phyloP scores from a whole-genome alignment of 352 stramenopile species.

The Phytophthora cryptogea region DNA sequence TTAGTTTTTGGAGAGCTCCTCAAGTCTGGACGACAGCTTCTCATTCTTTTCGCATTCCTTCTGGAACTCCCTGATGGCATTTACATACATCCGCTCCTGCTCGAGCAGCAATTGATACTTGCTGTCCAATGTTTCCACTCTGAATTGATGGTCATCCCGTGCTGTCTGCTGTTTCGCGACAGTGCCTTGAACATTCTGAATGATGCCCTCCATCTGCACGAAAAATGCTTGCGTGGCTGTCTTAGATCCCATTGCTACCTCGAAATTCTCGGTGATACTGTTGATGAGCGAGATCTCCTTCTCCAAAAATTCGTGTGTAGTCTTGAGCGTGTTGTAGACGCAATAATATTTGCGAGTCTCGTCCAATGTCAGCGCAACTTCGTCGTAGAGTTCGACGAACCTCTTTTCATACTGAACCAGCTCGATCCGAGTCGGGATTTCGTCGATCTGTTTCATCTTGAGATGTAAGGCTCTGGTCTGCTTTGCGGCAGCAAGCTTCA shows the following conservation, averaged over 20 bases:
- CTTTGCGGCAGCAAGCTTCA: constrained; percentile 62
- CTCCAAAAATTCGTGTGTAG: constrained; percentile 76
- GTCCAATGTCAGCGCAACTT: constrained; percentile 87
- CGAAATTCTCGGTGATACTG: constrained; percentile 86
- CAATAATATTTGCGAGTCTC: constrained; percentile 91
- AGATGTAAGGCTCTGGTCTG: constrained; percentile 63
- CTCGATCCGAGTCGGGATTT: constrained; percentile 83
- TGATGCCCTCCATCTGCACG: constrained; percentile 71
- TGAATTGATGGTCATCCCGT: constrained; percentile 44
- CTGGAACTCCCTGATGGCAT: constrained; percentile 88
- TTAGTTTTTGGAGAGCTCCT: constrained; percentile 16
- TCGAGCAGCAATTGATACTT: constrained; percentile 82
- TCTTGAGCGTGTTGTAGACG: constrained; percentile 89
- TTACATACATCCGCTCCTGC: constrained; percentile 82
- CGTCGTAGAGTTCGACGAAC: constrained; percentile 88
- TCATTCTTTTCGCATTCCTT: constrained; percentile 90
- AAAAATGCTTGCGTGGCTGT: constrained; percentile 75
- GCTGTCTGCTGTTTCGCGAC: constrained; percentile 58
- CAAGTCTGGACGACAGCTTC: constrained; percentile 37
- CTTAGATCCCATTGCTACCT: constrained; percentile 73
- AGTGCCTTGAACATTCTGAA: constrained; percentile 57
- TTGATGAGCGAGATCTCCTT: constrained; percentile 89
- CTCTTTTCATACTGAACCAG: constrained; percentile 92
- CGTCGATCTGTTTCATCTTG: constrained; percentile 78
- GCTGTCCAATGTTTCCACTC: constrained; percentile 69